Percentiles rank a stretch among this genome's conserved stretches.
These are phyloP conservation scores for Xanthoconium purpureum DNA, from an alignment of 768 basidiomycete species.

Conservation along the genomic window DNA sequence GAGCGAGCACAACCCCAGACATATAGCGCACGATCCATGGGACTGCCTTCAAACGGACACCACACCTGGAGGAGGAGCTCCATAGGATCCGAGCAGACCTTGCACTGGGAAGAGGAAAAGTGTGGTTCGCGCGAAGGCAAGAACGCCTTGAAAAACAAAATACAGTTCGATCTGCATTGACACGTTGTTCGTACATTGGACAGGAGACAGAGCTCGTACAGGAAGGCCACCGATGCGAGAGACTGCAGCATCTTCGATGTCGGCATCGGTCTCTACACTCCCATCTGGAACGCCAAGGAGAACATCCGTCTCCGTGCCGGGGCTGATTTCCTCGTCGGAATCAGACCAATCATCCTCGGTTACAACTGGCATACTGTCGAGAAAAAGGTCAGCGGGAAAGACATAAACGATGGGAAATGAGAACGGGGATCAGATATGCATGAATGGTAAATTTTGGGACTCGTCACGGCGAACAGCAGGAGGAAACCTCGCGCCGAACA, in stretches of 20 bases:
- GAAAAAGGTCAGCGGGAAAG: constrained; percentile 7
- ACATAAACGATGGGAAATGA: not conserved
- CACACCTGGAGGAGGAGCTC: constrained; percentile 83
- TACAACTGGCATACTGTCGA: constrained; percentile 38
- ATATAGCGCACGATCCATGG: constrained; percentile 81
- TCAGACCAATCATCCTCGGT: constrained; percentile 73
- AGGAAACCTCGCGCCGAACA: constrained; percentile 57
- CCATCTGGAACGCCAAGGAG: constrained; percentile 83
- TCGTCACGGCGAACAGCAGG: constrained; percentile 59
- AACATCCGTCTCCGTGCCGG: constrained; percentile 67
- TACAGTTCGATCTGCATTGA: constrained; percentile 44
- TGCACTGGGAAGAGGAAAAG: constrained; percentile 65
- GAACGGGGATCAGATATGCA: constrained; percentile 71
- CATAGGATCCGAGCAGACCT: constrained; percentile 68
- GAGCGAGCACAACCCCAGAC: constrained; percentile 77
- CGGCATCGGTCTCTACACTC: constrained; percentile 49
- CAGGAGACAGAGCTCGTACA: constrained; percentile 60
- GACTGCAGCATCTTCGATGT: constrained; percentile 73
- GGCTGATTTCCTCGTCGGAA: constrained; percentile 61
- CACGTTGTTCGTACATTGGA: constrained; percentile 43
- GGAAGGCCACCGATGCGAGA: constrained; percentile 89
- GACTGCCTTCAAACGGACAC: constrained; percentile 85
- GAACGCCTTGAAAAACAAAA: constrained; percentile 62
- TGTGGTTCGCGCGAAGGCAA: constrained; percentile 61
- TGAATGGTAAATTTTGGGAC: constrained; percentile 78